Base-by-base conservation (phyloP, 192 early-diverging fungal species). In the Podochytrium sp. region DNA sequence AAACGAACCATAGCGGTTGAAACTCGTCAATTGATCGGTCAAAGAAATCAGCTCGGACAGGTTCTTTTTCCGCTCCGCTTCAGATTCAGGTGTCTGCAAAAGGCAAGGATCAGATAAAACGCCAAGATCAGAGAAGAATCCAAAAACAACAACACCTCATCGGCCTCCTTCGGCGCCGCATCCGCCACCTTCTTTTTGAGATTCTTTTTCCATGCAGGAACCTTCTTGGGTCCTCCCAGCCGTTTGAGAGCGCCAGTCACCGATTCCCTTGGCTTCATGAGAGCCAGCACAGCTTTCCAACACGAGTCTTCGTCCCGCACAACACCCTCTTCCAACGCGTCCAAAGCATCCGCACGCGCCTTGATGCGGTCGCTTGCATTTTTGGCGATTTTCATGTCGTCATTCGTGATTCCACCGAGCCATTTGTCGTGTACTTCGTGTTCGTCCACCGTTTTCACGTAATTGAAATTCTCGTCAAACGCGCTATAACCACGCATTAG, bases 401-500 rank as follows among this genome's bases (percentile, higher is more conserved):
- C 63, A 41, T 73, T 80, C 18, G 77, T 73, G 29, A 86, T 73
- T 14, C 83, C 85, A 34, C 86, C 79, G 34, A 88, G 75, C 86
- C 86, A 88, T 41, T 73, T 76, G 55, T 88, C 86, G 63, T 88
- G 86, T 33, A 83, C 74, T 33, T 32, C 73, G 51, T 78, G 79
- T 53, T 87, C 85, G 66, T 88, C 86, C 43, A 75, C 79, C 59
- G 81, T 80, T 20, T 74, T 61, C 35, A 88, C 78, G 65, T 84
- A 88, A 37, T 82, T 78, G 20, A 86, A 86, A 33, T 59, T 59
- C 65, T 83, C 86, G 55, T 85, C 84, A 56, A 87, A 85, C 27
- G 71, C 75, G 51, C 79, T 79, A 38, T 16, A 32, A 1, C 16
- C n/a, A n/a, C n/a, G n/a, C n/a, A n/a, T n/a, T n/a, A n/a, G n/a